Percentiles rank a stretch among this genome's conserved stretches.
Conservation (phyloP, 305 asterid genomes). For the Withania somnifera region DNA sequence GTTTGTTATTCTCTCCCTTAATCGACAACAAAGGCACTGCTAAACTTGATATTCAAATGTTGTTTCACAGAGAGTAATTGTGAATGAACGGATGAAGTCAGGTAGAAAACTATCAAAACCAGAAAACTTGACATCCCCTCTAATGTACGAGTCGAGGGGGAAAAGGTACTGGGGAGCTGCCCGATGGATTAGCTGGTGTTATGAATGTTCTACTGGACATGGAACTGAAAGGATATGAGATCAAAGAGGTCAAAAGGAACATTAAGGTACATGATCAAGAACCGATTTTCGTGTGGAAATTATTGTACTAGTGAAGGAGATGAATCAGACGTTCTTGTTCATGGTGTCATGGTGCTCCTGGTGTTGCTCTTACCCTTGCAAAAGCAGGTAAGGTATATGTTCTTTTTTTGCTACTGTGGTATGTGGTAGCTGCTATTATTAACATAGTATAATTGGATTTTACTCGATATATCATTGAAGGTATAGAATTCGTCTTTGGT, state of each 20-base stretch:
- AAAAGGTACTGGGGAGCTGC: constrained; percentile 67
- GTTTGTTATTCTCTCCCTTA: too few relatives aligned
- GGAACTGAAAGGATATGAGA: constrained; percentile 38
- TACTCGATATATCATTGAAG: not conserved
- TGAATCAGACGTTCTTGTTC: constrained; percentile 42
- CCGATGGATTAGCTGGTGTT: constrained; percentile 73
- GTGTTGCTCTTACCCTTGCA: constrained; percentile 48
- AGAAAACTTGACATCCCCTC: constrained; percentile 19
- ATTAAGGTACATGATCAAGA: constrained; percentile 47
- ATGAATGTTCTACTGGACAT: constrained; percentile 44
- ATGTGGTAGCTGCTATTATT: not conserved
- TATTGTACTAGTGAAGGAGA: constrained; percentile 49
- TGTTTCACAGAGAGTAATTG: constrained; percentile 27
- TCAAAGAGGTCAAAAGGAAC: constrained; percentile 53
- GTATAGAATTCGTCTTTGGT: too few relatives aligned
- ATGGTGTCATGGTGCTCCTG: constrained; percentile 88
- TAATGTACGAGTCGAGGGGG: constrained; percentile 60
- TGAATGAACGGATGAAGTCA: constrained; percentile 29
- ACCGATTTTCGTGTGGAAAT: constrained; percentile 46
- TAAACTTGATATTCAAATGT: not conserved
- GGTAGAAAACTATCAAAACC: constrained; percentile 44
- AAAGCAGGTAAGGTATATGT: constrained; percentile 55
- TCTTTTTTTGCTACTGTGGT: too few relatives aligned
- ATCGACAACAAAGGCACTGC: not conserved
- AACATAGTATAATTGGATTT: not conserved